Base-by-base conservation (phyloP, 1,139 yeast genomes). In the Suzukiozyma palmioleophila region DNA sequence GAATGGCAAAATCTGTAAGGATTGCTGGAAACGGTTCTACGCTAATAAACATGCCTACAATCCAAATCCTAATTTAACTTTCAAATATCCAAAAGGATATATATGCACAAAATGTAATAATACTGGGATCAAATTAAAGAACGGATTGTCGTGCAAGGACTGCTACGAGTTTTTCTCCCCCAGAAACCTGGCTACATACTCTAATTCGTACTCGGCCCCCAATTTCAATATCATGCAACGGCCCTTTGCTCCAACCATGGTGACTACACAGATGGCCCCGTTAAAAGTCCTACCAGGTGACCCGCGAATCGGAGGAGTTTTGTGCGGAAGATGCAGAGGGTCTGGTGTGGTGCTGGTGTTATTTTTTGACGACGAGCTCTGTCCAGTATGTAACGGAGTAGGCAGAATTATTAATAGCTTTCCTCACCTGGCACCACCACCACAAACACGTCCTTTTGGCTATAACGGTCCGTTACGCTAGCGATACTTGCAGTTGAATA, bases 241-340 rank as follows among this genome's bases (percentile, higher is more conserved):
- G 26, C 7, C 5, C 11, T 13, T 29, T 11, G 31, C 33, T 18
- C 31, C 44, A 35, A 24, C 41, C 33, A 11, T 32, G 32, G 42
- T 34, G 40, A 26, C 44, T 12, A 24, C 44, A 39, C 46, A 43
- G 22, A 8, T 39, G 41, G 29, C 47, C 8, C 45, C 47, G 0
- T 38, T 75, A 9, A 63, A 77, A 26, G 84, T 85, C 1, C 60
- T 54, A 9, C 95, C 96, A 0, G 96, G 96, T 1, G 95, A 88
- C 49, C 95, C 95, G 0, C 59, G 90, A 18, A 64, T 87, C 10
- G 96, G 96, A 0, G 96, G 96, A 1, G 58, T 70, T 1, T 52
- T 83, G 5, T 89, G 97, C 62, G 90, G 90, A 0, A 62, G 79
- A 39, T 89, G 96, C 52, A 58, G 88, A 37, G 96, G 96, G 1